phyloP scores from a whole-genome alignment of 192 early-diverging fungal genomes.

The Mycoemilia scoparia region DNA sequence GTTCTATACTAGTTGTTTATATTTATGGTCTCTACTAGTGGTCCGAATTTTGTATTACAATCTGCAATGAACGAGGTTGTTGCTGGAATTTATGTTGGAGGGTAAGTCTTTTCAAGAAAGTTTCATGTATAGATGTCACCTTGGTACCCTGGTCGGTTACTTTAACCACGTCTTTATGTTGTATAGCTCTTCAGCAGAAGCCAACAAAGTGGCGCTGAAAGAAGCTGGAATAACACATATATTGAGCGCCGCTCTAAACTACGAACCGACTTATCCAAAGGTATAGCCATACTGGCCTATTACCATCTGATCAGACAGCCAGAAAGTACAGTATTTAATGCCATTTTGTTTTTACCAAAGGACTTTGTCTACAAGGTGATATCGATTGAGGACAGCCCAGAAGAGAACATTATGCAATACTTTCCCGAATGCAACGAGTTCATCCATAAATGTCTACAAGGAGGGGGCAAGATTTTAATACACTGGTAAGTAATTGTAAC shows the following conservation, averaged over 20 bases:
- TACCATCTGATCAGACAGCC: too few relatives aligned
- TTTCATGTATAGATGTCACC: too few relatives aligned
- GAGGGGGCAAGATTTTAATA: slow-evolving; percentile 38
- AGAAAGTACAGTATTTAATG: background rate
- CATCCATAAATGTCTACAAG: slow-evolving; percentile 27
- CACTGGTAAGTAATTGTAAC: slow-evolving; percentile 30
- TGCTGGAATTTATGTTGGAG: slow-evolving; percentile 26
- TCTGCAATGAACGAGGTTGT: slow-evolving; percentile 23
- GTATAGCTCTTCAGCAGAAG: slow-evolving; percentile 29
- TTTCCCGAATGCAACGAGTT: slow-evolving; percentile 44
- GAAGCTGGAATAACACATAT: slow-evolving; percentile 22
- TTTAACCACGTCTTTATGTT: too few relatives aligned
- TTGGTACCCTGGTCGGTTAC: too few relatives aligned
- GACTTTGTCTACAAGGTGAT: slow-evolving; percentile 35
- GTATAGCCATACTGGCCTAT: background rate
- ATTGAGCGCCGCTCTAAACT: slow-evolving; percentile 16
- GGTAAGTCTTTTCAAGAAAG: too few relatives aligned
- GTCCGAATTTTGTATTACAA: slow-evolving; percentile 20
- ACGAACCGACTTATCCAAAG: slow-evolving; percentile 15
- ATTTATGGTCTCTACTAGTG: too few relatives aligned
- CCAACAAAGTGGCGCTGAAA: slow-evolving; percentile 12
- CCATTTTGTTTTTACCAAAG: slow-evolving; percentile 6
- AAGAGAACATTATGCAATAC: slow-evolving; percentile 49
- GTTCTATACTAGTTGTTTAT: too few relatives aligned
- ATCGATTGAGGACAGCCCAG: slow-evolving; percentile 37